Base-by-base conservation (phyloP, 2,329 filamentous ascomycete species). In the Cladobotryum mycophilum region DNA sequence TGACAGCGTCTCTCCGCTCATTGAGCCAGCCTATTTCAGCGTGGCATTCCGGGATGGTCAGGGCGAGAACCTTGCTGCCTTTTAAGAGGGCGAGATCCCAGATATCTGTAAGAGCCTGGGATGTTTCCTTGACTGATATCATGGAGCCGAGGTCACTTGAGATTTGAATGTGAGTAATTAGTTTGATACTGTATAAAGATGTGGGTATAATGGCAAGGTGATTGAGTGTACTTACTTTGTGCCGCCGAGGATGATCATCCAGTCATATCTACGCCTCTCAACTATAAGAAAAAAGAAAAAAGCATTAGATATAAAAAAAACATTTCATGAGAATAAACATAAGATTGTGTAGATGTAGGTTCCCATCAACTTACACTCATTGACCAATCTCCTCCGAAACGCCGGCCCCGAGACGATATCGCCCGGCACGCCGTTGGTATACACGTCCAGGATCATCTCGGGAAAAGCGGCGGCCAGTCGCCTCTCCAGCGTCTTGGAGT, bases 191-290 rank as follows among this genome's bases (percentile, higher is more conserved):
- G 5, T 20, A 38, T 3, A 17, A 38, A 38, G 36, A 38, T 38
- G 36, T 14, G 25, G 25, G 25, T 30, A 30, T 30, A 6, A n/a
- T n/a, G n/a, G n/a, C n/a, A 30, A 11, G 25, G 3, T 30, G 36
- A 6, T 4, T 12, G n/a, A 9, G 8, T 13, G n/a, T 2, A 60
- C 70, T 47, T 66, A 77, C 70, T 86, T 86, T 45, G 82, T 85
- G 2, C 82, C 83, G 8, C 80, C 82, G 2, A 86, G 72, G 4
- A 85, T 65, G 33, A 86, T 75, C 13, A 78, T 75, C 80, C 81
- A 86, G 68, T 85, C 78, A 56, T 70, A 82, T 1, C 55, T 51
- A 4, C 54, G 53, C 30, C 52, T 54, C n/a, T 56, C 45, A 49
- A 58, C 63, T 65, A 30, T 20, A n/a, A 20, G 20, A 25, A n/a